Evolutionary conservation across 2,329 filamentous ascomycete genomes (phyloP).

Genomic region (Huntiella decipiens): DNA sequence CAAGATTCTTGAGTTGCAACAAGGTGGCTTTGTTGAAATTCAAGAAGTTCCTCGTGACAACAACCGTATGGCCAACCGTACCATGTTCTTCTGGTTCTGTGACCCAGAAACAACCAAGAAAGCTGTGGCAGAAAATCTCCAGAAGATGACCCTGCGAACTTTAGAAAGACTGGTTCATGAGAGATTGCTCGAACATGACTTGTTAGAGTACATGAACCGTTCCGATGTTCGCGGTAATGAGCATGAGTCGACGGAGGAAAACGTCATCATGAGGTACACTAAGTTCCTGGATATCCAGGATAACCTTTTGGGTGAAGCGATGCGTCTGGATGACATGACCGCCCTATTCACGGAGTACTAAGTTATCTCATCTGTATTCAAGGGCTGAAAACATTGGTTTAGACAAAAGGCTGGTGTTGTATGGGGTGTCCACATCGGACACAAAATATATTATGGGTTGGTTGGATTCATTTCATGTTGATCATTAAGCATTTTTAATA

Average conservation of each 20-base stretch:
- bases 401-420: no score
- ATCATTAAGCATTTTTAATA: neutral
- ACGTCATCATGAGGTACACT: slow-evolving; percentile 43
- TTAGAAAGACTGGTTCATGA: slow-evolving; percentile 66
- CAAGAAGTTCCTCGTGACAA: slow-evolving; percentile 89
- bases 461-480: neutral
- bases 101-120: slow-evolving; percentile 54
- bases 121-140: slow-evolving; percentile 59
- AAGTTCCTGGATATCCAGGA: slow-evolving; percentile 45
- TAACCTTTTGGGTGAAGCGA: slow-evolving; percentile 60
- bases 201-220: slow-evolving; percentile 66
- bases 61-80: slow-evolving; percentile 60
- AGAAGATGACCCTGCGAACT: slow-evolving; percentile 76
- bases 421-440: no score
- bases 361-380: slow-evolving; percentile 11
- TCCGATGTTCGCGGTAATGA: slow-evolving; percentile 71
- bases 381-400: no score
- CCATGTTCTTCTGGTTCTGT: slow-evolving; percentile 83
- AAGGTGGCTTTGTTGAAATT: slow-evolving; percentile 69
- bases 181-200: slow-evolving; percentile 47
- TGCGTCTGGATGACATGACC: slow-evolving; percentile 67
- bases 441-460: neutral
- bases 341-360: slow-evolving; percentile 65
- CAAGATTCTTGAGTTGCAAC: slow-evolving; percentile 69
- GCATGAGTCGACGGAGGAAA: slow-evolving; percentile 54